These are phyloP conservation scores for Chlorella sp. DNA, from an alignment of 139 green algal species.

Conservation along the genomic window DNA sequence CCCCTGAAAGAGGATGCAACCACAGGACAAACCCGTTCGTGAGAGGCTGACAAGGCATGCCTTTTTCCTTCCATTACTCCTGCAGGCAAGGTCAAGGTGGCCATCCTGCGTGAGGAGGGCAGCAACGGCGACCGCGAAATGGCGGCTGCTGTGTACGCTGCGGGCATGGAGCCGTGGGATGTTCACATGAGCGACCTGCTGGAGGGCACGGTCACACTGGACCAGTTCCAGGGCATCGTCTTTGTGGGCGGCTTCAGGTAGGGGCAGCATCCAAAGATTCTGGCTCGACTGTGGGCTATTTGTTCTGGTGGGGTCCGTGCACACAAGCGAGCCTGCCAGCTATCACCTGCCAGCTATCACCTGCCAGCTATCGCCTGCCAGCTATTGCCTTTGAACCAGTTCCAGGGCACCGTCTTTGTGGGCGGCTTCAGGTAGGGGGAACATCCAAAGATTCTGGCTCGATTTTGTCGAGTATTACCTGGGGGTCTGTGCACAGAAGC, in stretches of 20 bases:
- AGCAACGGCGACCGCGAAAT: slow-evolving; percentile 99
- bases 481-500: no score
- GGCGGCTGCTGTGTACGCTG: slow-evolving; percentile 84
- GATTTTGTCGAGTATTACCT: no score
- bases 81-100: slow-evolving; percentile 72
- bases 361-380: no score
- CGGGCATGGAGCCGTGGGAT: slow-evolving; percentile 97
- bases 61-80: background rate
- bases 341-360: no score
- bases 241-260: slow-evolving; percentile 89
- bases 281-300: no score
- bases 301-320: background rate
- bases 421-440: slow-evolving; percentile 83
- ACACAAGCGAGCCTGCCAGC: no score
- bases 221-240: slow-evolving; percentile 87
- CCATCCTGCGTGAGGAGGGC: slow-evolving; percentile 96
- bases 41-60: no score
- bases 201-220: slow-evolving; percentile 71
- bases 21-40: no score
- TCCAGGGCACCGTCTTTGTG: slow-evolving; percentile 88
- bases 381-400: no score
- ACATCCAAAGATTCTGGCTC: no score
- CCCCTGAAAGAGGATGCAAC: no score
- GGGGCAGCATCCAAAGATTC: no score
- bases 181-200: slow-evolving; percentile 97